Percentiles rank a stretch among this genome's conserved stretches.
phyloP scores from a whole-genome alignment of 164 flowering plant genomes.

The Kingdonia uniflora region DNA sequence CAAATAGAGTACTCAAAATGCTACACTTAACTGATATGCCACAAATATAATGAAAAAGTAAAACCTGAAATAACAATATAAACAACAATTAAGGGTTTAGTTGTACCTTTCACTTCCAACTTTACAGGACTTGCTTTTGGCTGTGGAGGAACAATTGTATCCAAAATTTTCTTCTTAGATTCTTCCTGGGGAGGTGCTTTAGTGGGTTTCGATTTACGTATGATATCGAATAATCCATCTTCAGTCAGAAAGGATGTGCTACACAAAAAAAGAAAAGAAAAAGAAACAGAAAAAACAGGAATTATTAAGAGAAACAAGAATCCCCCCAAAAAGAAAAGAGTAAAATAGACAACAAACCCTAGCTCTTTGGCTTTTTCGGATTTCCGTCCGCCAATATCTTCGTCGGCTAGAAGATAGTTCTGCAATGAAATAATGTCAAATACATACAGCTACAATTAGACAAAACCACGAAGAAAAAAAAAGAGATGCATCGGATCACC shows the following conservation, averaged over 20 bases:
- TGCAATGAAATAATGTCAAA: constrained; percentile 25
- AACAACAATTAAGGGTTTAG: too few species aligned
- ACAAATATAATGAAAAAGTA: background rate
- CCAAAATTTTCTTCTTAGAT: constrained; percentile 25
- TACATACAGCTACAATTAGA: background rate
- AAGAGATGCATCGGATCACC: constrained; percentile 24
- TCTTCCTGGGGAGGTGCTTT: constrained; percentile 28
- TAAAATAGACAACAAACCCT: constrained; percentile 42
- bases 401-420: constrained; percentile 92
- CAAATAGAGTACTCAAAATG: too few species aligned
- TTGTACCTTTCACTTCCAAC: constrained; percentile 43
- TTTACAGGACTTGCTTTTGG: constrained; percentile 45
- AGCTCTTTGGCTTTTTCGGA: constrained; percentile 88
- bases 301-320: constrained; percentile 4
- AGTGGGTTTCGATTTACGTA: constrained; percentile 51
- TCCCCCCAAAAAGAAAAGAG: background rate
- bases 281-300: background rate
- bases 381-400: constrained; percentile 88
- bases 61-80: background rate
- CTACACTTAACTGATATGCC: too few species aligned
- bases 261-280: constrained; percentile 6
- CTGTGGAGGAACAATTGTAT: constrained; percentile 20
- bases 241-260: constrained; percentile 79
- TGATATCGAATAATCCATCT: constrained; percentile 87
- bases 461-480: constrained; percentile 1